Base-by-base conservation (phyloP, 139 green algal species). In the Eudorina sp. region DNA sequence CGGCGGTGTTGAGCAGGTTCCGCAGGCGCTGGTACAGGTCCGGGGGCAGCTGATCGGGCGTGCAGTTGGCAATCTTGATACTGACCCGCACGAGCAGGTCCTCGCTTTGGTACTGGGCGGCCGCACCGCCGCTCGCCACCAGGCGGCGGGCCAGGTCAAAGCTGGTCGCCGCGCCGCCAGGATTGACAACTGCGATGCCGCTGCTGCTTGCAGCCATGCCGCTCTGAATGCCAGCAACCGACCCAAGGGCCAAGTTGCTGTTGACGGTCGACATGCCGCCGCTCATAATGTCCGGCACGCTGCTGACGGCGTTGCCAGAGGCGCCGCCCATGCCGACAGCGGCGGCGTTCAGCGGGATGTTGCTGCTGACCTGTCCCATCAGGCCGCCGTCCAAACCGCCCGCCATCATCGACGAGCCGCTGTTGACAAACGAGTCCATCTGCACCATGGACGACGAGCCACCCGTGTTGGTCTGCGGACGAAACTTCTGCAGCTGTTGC, bases 31-130 rank as follows among this genome's bases (percentile, higher is more conserved):
- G 53, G 55, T 82, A 86, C 46, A 92, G 45, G 48, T 86, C 80
- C 4, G 62, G 55, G 4, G 78, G 77, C 48, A 92, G 89, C 80
- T 88, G 72, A 31, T 70, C 43, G 7, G 87, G 82, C 29, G 68
- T 84, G 80, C 69, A 73, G 58, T 89, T 76, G 43, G 79, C 58
- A 0, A 89, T 43, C 85, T 90, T 86, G 45, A 92, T 27, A 80
- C 77, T 72, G 5, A 96, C 51, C 16, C 91, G 86, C 0, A 89
- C 58, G 41, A 89, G 38, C 0, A 89, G 18, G 84, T 89, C 72
- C 19, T 89, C 53, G 9, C 68, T 75, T 29, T 66, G 53, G 70
- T 89, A 89, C 40, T 83, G 69, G 53, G 84, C 84, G 3, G 53
- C 41, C 36, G 53, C 40, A 2, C 70, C 84, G 23, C 84, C 84